Evolutionary conservation across 208 protist genomes (phyloP), one percentile per base, ranked within the genome.

Genomic region (Trypanosoma grayi): DNA sequence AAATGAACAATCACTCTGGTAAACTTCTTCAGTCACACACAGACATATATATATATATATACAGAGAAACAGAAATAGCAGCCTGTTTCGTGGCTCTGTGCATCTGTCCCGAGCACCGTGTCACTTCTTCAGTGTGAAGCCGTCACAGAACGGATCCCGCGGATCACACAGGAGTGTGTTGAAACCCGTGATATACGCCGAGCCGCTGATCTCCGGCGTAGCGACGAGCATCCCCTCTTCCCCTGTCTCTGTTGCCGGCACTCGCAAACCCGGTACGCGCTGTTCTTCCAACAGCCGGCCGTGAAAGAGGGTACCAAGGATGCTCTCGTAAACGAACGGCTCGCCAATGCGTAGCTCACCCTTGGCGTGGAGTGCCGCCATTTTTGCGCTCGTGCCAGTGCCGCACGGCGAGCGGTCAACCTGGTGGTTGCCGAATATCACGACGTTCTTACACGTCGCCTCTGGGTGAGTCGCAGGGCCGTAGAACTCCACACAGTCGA

Each of bases 401-500:
- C 56, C 56, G 37, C 56, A 61, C 18, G 56, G 56, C 2, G 40
- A 61, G 4, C 56, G 56, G n/a, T 61, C 56, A 31, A 50, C 56
- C 13, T 62, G 22, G 2, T 44, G 57, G 16, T 62, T 62, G 16
- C 57, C 57, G n/a, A 62, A 62, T 31, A 52, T 55, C 18, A 64
- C 43, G 47, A 64, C 44, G n/a, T 46, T 55, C 37, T 55, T 55
- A 39, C 46, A 46, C 1, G 1, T 25, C 24, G 46, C 46, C 13
- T 44, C 11, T 24, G 44, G 27, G 44, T 63, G 6, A 10, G 58
- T 54, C 25, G 58, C 25, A 5, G 45, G 58, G 31, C 46, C 45
- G 31, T 54, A 63, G 27, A 53, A 24, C 45, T 63, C 45, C 16
- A 63, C 58, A 39, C 31, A 47, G 34, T 63, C 58, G 2, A 53